These are phyloP conservation scores for Ceratocystis cacaofunesta DNA, from an alignment of 2,329 filamentous ascomycete genomes.

Conservation along the genomic window DNA sequence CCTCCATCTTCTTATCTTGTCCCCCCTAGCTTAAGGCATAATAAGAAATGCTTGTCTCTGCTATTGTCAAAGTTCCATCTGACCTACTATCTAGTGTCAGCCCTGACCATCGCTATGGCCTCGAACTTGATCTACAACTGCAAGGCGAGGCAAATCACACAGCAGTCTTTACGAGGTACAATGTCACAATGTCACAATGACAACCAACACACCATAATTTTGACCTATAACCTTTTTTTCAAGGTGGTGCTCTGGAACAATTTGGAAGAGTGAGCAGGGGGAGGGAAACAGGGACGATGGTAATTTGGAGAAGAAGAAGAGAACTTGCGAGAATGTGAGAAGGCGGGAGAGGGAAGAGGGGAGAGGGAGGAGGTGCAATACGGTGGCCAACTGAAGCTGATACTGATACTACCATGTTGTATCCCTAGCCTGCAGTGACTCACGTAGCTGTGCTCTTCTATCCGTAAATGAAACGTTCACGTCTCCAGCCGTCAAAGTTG, in stretches of 20 bases:
- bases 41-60: not conserved
- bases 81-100: not conserved
- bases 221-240: not conserved
- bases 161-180: not conserved
- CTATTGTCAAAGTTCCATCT: not conserved
- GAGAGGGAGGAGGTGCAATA: not conserved
- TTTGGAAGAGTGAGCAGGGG: not conserved
- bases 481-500: too few relatives aligned
- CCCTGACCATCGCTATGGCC: not conserved
- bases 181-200: not conserved
- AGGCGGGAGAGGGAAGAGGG: not conserved
- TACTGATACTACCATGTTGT: not conserved
- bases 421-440: too few relatives aligned
- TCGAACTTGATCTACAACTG: not conserved
- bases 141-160: not conserved
- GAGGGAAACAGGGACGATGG: not conserved
- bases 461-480: too few relatives aligned
- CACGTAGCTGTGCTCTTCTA: too few relatives aligned
- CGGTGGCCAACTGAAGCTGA: not conserved
- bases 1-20: too few relatives aligned
- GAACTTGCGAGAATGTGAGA: not conserved
- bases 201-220: not conserved
- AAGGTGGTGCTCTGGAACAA: not conserved
- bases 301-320: not conserved
- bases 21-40: not conserved